Percentiles rank a stretch among this genome's conserved stretches.
phyloP scores from a whole-genome alignment of 2,329 filamentous ascomycete genomes.

The Colletotrichum agaves region DNA sequence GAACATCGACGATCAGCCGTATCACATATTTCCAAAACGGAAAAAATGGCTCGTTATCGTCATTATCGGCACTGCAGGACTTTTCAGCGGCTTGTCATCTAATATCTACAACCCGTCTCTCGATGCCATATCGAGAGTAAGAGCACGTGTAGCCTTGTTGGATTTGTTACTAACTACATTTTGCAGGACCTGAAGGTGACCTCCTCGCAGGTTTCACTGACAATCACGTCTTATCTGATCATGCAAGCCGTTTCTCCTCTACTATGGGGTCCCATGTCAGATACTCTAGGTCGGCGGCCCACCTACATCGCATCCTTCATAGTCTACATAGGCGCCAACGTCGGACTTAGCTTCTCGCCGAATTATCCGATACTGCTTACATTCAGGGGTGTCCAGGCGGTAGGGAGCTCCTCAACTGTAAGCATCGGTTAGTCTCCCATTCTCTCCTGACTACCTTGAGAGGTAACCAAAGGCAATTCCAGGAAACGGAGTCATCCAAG shows the following conservation, averaged over 20 bases:
- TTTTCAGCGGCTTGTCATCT: conserved; percentile 63
- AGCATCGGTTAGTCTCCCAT: conserved; percentile 51
- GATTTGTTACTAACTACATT: background rate
- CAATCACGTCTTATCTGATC: conserved; percentile 60
- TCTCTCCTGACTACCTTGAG: background rate
- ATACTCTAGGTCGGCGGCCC: conserved; percentile 56
- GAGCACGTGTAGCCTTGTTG: background rate
- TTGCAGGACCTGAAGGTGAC: conserved; percentile 45
- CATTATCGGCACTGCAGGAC: conserved; percentile 59
- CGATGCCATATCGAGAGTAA: conserved; percentile 49
- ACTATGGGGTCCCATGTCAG: conserved; percentile 61
- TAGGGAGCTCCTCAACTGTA: conserved; percentile 59
- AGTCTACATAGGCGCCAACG: conserved; percentile 59
- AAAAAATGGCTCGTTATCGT: conserved; percentile 59
- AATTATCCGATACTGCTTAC: conserved; percentile 56
- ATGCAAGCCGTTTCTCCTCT: conserved; percentile 61
- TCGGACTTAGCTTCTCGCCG: conserved; percentile 55
- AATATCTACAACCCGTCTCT: conserved; percentile 63
- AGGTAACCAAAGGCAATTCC: background rate
- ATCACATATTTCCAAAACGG: conserved; percentile 49
- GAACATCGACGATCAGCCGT: conserved; percentile 32
- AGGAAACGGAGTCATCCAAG: conserved; percentile 46
- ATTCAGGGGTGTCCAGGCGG: conserved; percentile 59
- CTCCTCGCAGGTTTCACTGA: conserved; percentile 49
- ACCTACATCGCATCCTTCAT: conserved; percentile 57